A percentile compares a stretch with the other conserved stretches of the same genome.
These are phyloP conservation scores for Acanthamoeba comandoni DNA, from an alignment of 208 protist genomes.

Conservation along the genomic window DNA sequence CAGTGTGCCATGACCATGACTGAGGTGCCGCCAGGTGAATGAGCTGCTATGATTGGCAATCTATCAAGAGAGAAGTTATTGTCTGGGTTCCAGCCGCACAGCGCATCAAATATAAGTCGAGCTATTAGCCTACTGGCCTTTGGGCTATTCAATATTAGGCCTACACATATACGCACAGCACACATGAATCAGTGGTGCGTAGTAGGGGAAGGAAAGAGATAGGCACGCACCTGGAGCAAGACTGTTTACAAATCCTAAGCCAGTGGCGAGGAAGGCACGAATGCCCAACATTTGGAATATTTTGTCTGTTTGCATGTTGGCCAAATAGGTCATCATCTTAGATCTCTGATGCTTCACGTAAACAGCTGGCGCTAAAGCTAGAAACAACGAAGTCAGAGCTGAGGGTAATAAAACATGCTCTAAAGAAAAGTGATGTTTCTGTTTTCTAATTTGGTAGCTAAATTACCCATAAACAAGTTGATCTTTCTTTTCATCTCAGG, in stretches of 20 bases:
- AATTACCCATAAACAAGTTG: background rate
- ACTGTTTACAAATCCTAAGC: no score
- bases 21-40: slow-evolving; percentile 49
- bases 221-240: no score
- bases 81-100: slow-evolving; percentile 67
- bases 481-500: slow-evolving; percentile 31
- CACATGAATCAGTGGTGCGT: no score
- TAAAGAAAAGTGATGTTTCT: background rate
- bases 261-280: slow-evolving; percentile 39
- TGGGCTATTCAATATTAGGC: no score
- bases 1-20: slow-evolving; percentile 68
- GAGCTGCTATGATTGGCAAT: slow-evolving; percentile 36
- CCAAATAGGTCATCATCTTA: slow-evolving; percentile 64
- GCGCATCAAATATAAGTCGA: background rate
- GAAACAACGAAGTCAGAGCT: background rate
- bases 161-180: no score
- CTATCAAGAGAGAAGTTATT: slow-evolving; percentile 49
- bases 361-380: slow-evolving; percentile 19
- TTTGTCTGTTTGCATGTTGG: slow-evolving; percentile 47
- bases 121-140: background rate
- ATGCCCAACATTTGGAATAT: slow-evolving; percentile 64
- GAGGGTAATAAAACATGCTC: background rate
- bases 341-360: slow-evolving; percentile 54
- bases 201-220: no score
- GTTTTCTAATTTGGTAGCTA: background rate